Conservation (phyloP, 1,284 basidiomycete genomes). For the Veloporphyrellus conicus region DNA sequence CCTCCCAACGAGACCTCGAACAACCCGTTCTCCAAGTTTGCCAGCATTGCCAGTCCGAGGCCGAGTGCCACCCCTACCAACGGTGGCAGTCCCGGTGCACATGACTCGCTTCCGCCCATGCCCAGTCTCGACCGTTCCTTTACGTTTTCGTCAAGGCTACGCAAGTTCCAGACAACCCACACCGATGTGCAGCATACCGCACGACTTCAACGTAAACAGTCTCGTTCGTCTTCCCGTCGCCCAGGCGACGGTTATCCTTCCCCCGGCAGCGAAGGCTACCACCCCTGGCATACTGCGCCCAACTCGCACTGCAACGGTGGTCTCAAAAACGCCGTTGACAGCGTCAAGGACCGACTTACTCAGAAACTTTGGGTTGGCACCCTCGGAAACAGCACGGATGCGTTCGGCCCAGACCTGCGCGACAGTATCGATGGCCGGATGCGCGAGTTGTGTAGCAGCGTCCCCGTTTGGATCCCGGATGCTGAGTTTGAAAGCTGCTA, state of each 20-base stretch:
- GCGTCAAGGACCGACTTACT: slow-evolving; percentile 48
- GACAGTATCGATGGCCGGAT: slow-evolving; percentile 60
- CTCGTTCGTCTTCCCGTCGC: slow-evolving; percentile 49
- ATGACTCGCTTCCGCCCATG: slow-evolving; percentile 23
- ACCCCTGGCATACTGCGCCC: slow-evolving; percentile 55
- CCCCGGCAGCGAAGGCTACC: slow-evolving; percentile 13
- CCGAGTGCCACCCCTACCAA: slow-evolving; percentile 4
- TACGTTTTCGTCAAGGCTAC: slow-evolving; percentile 21
- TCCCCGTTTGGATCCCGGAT: slow-evolving; percentile 81
- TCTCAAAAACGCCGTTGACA: slow-evolving; percentile 72
- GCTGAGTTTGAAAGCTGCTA: slow-evolving; percentile 61
- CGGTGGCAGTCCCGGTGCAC: too few species aligned
- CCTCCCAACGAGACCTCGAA: slow-evolving; percentile 38
- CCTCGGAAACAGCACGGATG: slow-evolving; percentile 64
- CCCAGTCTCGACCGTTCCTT: slow-evolving; percentile 24
- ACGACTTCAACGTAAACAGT: slow-evolving; percentile 44
- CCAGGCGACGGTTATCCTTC: slow-evolving; percentile 19
- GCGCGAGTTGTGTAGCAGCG: slow-evolving; percentile 50
- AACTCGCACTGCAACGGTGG: slow-evolving; percentile 78
- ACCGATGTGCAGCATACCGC: slow-evolving; percentile 31
- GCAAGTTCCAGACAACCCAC: slow-evolving; percentile 42
- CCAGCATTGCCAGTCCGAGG: slow-evolving; percentile 22
- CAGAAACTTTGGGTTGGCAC: slow-evolving; percentile 80
- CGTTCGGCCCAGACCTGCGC: slow-evolving; percentile 53
- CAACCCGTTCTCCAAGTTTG: slow-evolving; percentile 42